Conservation (phyloP, 768 basidiomycete species). For the Mycena indigotica region DNA sequence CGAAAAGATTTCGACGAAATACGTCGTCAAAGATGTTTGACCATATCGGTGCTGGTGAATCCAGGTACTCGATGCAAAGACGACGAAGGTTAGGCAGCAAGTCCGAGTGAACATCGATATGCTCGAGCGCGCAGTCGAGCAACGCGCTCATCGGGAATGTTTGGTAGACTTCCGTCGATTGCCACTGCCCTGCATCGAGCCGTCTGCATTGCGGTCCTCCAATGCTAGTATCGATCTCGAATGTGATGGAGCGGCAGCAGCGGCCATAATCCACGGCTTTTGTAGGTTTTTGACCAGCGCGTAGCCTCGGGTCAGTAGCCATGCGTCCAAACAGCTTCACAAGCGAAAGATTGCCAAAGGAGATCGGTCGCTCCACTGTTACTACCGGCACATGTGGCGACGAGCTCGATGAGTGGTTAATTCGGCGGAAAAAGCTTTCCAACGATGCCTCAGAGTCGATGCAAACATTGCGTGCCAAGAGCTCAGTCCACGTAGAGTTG, state of each 20-base stretch:
- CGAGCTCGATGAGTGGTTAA: neutral
- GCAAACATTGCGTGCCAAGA: constrained; percentile 23
- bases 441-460: constrained; percentile 21
- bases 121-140: constrained; percentile 10
- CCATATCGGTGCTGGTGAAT: neutral
- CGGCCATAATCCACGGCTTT: neutral
- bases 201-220: neutral
- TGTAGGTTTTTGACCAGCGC: too few relatives aligned
- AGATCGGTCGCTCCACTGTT: too few relatives aligned
- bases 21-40: constrained; percentile 13
- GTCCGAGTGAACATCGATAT: constrained; percentile 1
- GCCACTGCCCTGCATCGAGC: neutral
- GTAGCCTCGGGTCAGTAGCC: too few relatives aligned
- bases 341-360: too few relatives aligned
- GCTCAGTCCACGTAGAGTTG: constrained; percentile 24
- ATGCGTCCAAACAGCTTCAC: too few relatives aligned
- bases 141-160: constrained; percentile 9
- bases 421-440: constrained; percentile 12
- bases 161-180: neutral
- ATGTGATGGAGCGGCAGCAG: neutral
- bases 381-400: too few relatives aligned
- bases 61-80: constrained; percentile 13
- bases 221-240: neutral
- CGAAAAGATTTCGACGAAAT: constrained; percentile 8
- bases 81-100: constrained; percentile 15